Evolutionary conservation across 176 grass and related monocot species (phyloP), one percentile per base, ranked within the genome.

Genomic region (Chrysopogon serrulatus): DNA sequence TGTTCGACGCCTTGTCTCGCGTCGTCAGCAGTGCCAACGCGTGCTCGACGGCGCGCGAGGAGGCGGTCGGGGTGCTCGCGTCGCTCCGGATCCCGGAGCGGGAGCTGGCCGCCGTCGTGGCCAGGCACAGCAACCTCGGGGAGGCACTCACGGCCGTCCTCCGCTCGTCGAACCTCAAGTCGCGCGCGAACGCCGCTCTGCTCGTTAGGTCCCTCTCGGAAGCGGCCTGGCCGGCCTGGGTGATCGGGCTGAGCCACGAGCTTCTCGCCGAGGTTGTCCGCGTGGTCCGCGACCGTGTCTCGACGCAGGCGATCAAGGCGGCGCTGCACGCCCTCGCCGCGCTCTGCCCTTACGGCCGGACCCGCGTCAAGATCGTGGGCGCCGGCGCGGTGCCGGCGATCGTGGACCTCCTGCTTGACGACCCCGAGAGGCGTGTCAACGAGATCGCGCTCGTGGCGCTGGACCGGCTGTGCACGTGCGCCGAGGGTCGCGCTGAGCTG

Each of bases 401-500:
- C 14, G 80, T 94, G 57, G 91, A 96, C 72, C 77, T 99, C 23
- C 83, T 99, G 18, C 92, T 96, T 2, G 89, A 94, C 56, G 82
- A 84, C 12, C 85, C 93, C 4, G 93, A 98, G 27, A 35, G 85
- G 77, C 82, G 93, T 15, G 72, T 88, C 23, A 95, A 85, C 77
- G 93, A 96, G 88, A 24, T 92, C 23, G 87, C 83, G 67, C 84
- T 99, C 23, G 89, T 77, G 8, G 89, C 74, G 61, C 77, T 95
- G 53, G 96, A 95, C 82, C 79, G 88, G 67, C 42, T 98, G 26
- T 98, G 96, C 68, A 87, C 79, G 28, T 98, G 96, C 78, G 96
- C 96, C 28, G 96, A 98, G 86, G 96, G 96, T 8, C 76, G 96
- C 62, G 91, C 93, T 21, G 96, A 91, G 68, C 78, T 98, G 43